Evolutionary conservation across 495 filamentous ascomycete genomes (phyloP), one percentile per base, ranked within the genome.

Genomic region (Terfezia claveryi): DNA sequence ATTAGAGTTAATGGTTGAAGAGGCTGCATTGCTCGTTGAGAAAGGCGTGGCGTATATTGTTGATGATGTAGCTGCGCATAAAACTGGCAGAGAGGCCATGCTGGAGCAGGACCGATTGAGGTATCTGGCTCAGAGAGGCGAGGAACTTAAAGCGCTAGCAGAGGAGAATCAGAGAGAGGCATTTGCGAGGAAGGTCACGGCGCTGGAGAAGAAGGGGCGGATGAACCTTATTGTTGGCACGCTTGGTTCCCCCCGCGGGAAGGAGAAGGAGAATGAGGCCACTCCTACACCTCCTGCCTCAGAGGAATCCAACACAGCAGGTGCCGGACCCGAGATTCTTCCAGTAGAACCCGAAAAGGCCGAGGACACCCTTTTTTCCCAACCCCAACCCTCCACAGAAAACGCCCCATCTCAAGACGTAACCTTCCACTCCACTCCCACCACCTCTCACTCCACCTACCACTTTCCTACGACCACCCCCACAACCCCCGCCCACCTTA

Each of bases 1-100:
- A 1, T 62, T 95, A 38, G 81, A 94, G 70, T 71, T 98, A 44
- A 85, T 89, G 75, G 80, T 84, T 0, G 91, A 96, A 66, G 91
- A 98, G 70, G 87, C 80, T 3, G 75, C 78, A 55, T 64, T 94
- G 55, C 75, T 98, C 37, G 80, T 93, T 56, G 85, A 94, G 60
- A 82, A 80, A 61, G 79, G 76, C 61, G 61, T 62, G 49, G 63
- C 56, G 14, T 65, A 65, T 54, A 44, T 65, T 10, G 52, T 65
- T 23, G 57, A 65, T 38, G 63, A 65, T 37, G 51, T 62, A 16
- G n/a, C 53, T n/a, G 57, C 59, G 12, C 63, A 65, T 16, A 53
- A 54, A 16, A 58, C 71, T 16, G 75, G 71, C 50, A 74, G 91
- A 59, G 66, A 73, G 52, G 64, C 74, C 5, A 71, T 86, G 58